Conservation (phyloP, 371 early-diverging fungal genomes). For the Saksenaea vasiformis region DNA sequence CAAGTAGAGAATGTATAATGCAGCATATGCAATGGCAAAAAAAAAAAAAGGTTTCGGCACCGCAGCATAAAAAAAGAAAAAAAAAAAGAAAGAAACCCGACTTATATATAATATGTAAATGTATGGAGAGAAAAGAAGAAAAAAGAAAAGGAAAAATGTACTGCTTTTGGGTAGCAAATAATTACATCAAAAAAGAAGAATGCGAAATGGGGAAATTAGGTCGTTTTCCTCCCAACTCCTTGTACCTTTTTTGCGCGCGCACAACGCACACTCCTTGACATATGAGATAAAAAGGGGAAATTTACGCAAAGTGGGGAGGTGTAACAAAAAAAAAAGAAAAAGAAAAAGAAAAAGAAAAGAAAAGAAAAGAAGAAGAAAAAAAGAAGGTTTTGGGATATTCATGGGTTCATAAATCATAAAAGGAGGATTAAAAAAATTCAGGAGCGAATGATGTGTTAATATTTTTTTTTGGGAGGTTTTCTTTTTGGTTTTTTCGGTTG, state of each 20-base stretch:
- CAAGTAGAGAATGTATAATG: neutral
- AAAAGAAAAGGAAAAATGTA: neutral
- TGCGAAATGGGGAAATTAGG: no score
- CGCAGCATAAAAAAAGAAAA: slow-evolving; percentile 2
- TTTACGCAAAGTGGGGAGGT: neutral
- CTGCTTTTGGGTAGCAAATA: no score
- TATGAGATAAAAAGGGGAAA: neutral
- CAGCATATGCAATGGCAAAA: slow-evolving; percentile 1
- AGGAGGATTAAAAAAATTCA: neutral
- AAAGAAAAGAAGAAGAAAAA: neutral
- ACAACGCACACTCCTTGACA: neutral
- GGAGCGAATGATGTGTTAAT: neutral
- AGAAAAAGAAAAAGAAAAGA: neutral
- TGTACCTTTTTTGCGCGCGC: no score
- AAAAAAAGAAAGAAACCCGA: neutral
- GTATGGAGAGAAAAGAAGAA: neutral
- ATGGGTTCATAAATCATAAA: slow-evolving; percentile 1
- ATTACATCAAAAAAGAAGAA: no score
- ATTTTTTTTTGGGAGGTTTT: neutral
- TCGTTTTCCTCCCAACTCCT: no score
- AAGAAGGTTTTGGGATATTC: neutral
- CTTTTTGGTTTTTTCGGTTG: neutral
- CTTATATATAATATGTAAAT: neutral
- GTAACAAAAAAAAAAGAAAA: neutral
- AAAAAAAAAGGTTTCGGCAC: neutral